Conservation (phyloP, 2,329 filamentous ascomycete genomes). For the Boeremia exigua region DNA sequence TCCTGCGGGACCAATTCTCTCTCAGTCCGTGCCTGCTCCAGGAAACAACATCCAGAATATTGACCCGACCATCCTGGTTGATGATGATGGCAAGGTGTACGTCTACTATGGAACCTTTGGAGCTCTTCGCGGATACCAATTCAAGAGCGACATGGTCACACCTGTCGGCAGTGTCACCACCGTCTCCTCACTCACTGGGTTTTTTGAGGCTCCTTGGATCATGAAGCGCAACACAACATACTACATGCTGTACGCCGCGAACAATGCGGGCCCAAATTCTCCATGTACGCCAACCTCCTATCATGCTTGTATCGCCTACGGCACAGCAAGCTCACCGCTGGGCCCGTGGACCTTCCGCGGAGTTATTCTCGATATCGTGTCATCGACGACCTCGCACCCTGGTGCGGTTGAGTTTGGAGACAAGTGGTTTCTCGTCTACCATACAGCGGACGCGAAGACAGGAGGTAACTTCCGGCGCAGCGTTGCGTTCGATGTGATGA, state of each 20-base stretch:
- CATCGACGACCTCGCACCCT: slow-evolving; percentile 48
- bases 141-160: slow-evolving; percentile 49
- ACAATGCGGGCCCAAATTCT: slow-evolving; percentile 47
- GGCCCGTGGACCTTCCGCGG: slow-evolving; percentile 49
- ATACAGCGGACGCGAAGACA: slow-evolving; percentile 46
- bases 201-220: slow-evolving; percentile 51
- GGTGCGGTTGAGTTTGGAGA: slow-evolving; percentile 26
- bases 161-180: slow-evolving; percentile 28
- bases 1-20: slow-evolving; percentile 15
- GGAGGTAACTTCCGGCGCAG: slow-evolving; percentile 48
- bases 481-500: slow-evolving; percentile 45
- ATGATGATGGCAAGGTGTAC: slow-evolving; percentile 46
- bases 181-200: slow-evolving; percentile 40
- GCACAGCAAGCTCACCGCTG: slow-evolving; percentile 42
- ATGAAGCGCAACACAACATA: slow-evolving; percentile 47
- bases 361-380: slow-evolving; percentile 47
- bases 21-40: not conserved
- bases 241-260: slow-evolving; percentile 51
- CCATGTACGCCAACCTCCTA: slow-evolving; percentile 50
- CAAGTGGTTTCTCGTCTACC: slow-evolving; percentile 37
- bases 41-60: slow-evolving; percentile 48
- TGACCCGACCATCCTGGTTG: slow-evolving; percentile 49
- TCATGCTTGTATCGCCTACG: slow-evolving; percentile 50
- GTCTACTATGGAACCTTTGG: slow-evolving; percentile 51
- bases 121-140: slow-evolving; percentile 44